A percentile compares a stretch with the other conserved stretches of the same genome.
phyloP scores from a whole-genome alignment of 2,329 filamentous ascomycete species.

The Plectosphaerella sp. region DNA sequence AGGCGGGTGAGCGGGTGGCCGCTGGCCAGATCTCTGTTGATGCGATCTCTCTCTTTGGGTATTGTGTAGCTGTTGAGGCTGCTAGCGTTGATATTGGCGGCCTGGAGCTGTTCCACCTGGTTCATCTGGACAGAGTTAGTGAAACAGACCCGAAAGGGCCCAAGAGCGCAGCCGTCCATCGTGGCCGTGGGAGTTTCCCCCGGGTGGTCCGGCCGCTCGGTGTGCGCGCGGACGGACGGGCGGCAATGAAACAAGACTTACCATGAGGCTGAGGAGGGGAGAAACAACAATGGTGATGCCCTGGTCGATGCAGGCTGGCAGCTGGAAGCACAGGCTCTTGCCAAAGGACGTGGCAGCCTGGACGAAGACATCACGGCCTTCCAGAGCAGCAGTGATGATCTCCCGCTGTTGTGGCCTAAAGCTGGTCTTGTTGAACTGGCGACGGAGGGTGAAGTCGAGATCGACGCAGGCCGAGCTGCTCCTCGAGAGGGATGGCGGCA shows the following conservation, averaged over 20 bases:
- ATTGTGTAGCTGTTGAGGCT: conserved; percentile 84
- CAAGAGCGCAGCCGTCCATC: too few species aligned
- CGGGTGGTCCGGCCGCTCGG: too few species aligned
- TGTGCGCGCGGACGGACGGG: too few species aligned
- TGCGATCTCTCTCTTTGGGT: conserved; percentile 56
- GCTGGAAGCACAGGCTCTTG: conserved; percentile 89
- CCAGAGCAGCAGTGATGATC: conserved; percentile 76
- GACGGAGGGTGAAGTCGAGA: conserved; percentile 68
- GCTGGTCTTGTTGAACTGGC: conserved; percentile 68
- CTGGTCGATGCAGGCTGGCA: conserved; percentile 81
- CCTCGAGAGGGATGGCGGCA: conserved; percentile 33
- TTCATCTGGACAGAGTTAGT: conserved; percentile 61
- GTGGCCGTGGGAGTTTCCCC: too few species aligned
- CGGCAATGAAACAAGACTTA: conserved; percentile 25
- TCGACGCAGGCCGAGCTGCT: conserved; percentile 51
- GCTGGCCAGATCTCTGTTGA: conserved; percentile 78
- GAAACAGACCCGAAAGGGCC: too few species aligned
- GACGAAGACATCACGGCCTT: conserved; percentile 85
- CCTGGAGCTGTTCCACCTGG: conserved; percentile 76
- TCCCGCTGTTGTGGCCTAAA: conserved; percentile 85
- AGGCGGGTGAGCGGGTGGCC: conserved; percentile 80
- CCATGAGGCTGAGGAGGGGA: conserved; percentile 85
- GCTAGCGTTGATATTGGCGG: conserved; percentile 72
- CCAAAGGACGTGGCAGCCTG: conserved; percentile 90
- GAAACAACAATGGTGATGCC: conserved; percentile 91